phyloP scores from a whole-genome alignment of 805 yeast genomes.

The Candida xiaguanensis region DNA sequence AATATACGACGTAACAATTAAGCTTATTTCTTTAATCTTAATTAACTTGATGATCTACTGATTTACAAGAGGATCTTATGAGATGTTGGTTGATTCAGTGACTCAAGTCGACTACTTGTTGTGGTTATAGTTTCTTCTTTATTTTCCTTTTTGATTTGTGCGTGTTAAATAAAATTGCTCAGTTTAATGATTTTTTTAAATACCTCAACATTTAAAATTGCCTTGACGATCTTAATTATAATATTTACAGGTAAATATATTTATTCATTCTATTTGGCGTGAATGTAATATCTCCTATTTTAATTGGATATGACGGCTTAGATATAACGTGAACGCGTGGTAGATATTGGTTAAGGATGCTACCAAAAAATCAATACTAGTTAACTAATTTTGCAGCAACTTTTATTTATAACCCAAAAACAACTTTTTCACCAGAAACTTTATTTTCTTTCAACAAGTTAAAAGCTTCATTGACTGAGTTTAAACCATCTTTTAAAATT shows the following conservation, averaged over 20 bases:
- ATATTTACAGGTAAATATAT: neutral
- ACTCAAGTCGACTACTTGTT: too few species aligned
- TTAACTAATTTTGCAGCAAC: too few species aligned
- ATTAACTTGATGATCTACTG: too few species aligned
- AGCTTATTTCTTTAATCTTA: too few species aligned
- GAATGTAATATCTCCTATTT: too few species aligned
- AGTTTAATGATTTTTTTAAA: neutral
- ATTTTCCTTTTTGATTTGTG: too few species aligned
- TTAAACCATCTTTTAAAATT: slow-evolving; percentile 25
- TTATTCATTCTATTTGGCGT: too few species aligned
- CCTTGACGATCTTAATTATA: neutral
- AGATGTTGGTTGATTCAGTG: too few species aligned
- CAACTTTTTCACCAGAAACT: slow-evolving; percentile 44
- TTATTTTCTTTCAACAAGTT: slow-evolving; percentile 32
- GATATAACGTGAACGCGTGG: neutral
- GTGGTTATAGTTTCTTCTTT: too few species aligned
- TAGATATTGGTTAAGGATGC: too few species aligned
- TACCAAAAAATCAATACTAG: too few species aligned
- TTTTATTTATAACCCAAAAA: slow-evolving; percentile 24
- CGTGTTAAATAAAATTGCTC: neutral
- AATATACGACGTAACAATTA: neutral
- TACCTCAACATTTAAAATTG: neutral
- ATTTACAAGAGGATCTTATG: too few species aligned
- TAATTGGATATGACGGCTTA: neutral
- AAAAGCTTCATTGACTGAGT: slow-evolving; percentile 33